A percentile compares a stretch with the other conserved stretches of the same genome.
These are phyloP conservation scores for Ascochyta koolunga DNA, from an alignment of 2,329 filamentous ascomycete genomes.

Conservation along the genomic window DNA sequence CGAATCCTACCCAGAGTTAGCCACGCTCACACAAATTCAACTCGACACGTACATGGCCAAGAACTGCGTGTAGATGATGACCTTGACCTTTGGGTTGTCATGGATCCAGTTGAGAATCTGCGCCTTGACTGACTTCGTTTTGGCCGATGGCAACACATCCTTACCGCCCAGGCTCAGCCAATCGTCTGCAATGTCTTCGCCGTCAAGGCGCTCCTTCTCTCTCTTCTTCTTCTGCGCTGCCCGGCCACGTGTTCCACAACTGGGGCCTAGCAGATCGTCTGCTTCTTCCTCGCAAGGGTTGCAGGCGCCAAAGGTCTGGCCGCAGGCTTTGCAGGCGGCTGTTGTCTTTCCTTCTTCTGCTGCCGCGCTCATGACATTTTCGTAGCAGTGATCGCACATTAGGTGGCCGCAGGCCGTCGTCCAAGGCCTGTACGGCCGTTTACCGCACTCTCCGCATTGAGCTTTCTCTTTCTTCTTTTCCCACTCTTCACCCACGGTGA, in stretches of 20 bases:
- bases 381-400: slow-evolving; percentile 59
- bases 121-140: slow-evolving; percentile 54
- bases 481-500: slow-evolving; percentile 43
- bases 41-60: slow-evolving; percentile 50
- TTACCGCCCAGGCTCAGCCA: slow-evolving; percentile 49
- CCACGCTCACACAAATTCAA: neutral
- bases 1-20: slow-evolving; percentile 44
- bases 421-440: slow-evolving; percentile 47
- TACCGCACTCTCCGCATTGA: slow-evolving; percentile 53
- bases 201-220: slow-evolving; percentile 18
- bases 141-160: slow-evolving; percentile 51
- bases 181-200: slow-evolving; percentile 41
- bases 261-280: slow-evolving; percentile 9
- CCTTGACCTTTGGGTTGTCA: slow-evolving; percentile 58
- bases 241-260: slow-evolving; percentile 22
- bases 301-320: slow-evolving; percentile 13
- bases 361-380: slow-evolving; percentile 42
- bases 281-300: slow-evolving; percentile 30
- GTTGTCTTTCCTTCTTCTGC: slow-evolving; percentile 22
- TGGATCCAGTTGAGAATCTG: slow-evolving; percentile 54
- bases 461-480: slow-evolving; percentile 50
- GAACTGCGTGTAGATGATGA: slow-evolving; percentile 67
- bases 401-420: slow-evolving; percentile 62
- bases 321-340: slow-evolving; percentile 44
- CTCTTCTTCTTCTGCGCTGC: slow-evolving; percentile 22